These are phyloP conservation scores for Pseudonitzschia multiseries DNA, from an alignment of 108 stramenopile genomes.

Conservation along the genomic window DNA sequence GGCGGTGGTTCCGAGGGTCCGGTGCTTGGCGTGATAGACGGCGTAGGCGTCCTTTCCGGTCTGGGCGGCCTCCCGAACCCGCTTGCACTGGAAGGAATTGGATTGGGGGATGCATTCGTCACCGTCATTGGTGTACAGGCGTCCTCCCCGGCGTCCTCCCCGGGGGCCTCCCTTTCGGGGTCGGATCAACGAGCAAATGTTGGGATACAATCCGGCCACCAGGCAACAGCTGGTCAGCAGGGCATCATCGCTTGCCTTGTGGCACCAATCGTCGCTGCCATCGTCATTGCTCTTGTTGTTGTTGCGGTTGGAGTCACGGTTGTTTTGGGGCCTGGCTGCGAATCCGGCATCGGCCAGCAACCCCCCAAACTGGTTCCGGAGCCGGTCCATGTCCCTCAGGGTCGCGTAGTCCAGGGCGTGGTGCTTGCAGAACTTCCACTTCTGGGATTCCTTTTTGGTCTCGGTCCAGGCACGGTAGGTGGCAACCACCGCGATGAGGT, in stretches of 20 bases:
- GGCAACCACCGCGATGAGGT: constrained; percentile 61
- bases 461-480: constrained; percentile 55
- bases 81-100: constrained; percentile 53
- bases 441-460: constrained; percentile 16
- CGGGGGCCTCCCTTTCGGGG: constrained; percentile 42
- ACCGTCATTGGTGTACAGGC: constrained; percentile 52
- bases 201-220: constrained; percentile 69
- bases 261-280: constrained; percentile 4
- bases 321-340: not conserved
- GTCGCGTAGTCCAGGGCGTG: constrained; percentile 44
- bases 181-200: constrained; percentile 56
- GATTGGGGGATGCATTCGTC: constrained; percentile 42
- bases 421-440: constrained; percentile 37
- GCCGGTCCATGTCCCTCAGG: constrained; percentile 43
- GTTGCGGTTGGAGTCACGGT: no score
- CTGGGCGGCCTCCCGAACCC: constrained; percentile 45
- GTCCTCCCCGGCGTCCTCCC: constrained; percentile 46
- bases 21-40: constrained; percentile 60
- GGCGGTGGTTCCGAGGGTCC: constrained; percentile 30
- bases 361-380: constrained; percentile 51
- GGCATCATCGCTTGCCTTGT: constrained; percentile 47
- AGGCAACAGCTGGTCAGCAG: constrained; percentile 59
- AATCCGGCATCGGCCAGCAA: constrained; percentile 58
- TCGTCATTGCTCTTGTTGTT: not conserved
- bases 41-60: constrained; percentile 60